Base-by-base conservation (phyloP, 495 filamentous ascomycete genomes). In the Chaetomium tenue region DNA sequence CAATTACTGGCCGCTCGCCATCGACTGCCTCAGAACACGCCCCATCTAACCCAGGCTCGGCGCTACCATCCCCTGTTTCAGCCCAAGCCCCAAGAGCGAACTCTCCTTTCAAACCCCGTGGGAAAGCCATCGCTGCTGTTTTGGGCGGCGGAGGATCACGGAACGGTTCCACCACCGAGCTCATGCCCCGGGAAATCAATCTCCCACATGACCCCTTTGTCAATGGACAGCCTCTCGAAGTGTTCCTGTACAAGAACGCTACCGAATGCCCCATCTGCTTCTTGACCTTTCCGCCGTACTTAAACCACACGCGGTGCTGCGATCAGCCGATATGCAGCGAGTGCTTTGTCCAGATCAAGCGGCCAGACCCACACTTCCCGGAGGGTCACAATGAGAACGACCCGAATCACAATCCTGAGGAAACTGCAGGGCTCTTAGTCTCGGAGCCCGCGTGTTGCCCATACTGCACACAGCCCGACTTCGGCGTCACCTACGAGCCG, bases 321-420 rank as follows among this genome's bases (percentile, higher is more conserved):
- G 93, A 96, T 70, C 94, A 98, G 72, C 83, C 91, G 7, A 98
- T 98, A 62, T 98, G 94, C 79, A 98, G 94, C 53, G 94, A 98
- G 78, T 98, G 94, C 74, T 98, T 98, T 70, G 95, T 98, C 11
- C 94, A 98, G 73, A 98, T 98, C 73, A 98, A 96, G 79, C 86
- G 94, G 26, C 91, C 93, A 11, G 94, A 98, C 70, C 94, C 94
- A 16, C 94, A 98, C 77, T 88, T 91, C 48, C 94, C 94, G 13
- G 94, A 98, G 74, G 91, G 96, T 58, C 86, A 89, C 66, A 82
- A 68, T 77, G 85, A 75, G 66, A 78, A 64, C 48, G 81, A 70
- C 68, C 76, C 66, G 53, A 78, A 70, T 62, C 77, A 64, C 56
- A 78, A 77, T 71, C 72, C 71, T 66, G 77, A 69, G 68, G 81